Conservation (phyloP, 2,329 filamentous ascomycete genomes). For the Incumbomyces delicatus region DNA sequence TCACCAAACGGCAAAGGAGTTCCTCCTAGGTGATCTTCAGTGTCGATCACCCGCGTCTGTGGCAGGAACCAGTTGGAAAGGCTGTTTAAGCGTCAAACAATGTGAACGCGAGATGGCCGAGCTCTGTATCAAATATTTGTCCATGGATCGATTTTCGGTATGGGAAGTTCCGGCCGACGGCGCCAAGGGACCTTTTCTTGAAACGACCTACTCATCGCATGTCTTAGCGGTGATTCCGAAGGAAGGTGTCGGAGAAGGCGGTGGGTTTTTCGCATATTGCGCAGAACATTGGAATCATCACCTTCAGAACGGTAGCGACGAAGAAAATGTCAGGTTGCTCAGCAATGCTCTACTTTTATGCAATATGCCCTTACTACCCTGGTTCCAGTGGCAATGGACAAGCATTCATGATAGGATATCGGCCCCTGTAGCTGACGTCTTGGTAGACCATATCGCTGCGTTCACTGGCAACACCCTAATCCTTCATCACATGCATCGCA, state of each 20-base stretch:
- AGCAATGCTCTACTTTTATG: not conserved
- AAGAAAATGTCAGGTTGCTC: not conserved
- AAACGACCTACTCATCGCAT: too few species aligned
- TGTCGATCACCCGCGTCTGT: slow-evolving; percentile 7
- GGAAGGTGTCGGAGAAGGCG: not conserved
- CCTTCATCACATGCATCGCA: not conserved
- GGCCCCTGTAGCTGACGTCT: not conserved
- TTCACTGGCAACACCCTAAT: not conserved
- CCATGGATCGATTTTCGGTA: too few species aligned
- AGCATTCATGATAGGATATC: not conserved
- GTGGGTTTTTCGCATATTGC: not conserved
- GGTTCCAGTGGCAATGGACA: not conserved
- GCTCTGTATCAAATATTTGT: not conserved
- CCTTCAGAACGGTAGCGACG: not conserved
- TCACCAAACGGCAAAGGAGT: slow-evolving; percentile 25
- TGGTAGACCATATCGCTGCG: not conserved
- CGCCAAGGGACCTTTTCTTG: not conserved
- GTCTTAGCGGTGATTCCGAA: not conserved
- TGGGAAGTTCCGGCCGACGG: not conserved
- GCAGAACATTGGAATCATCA: not conserved
- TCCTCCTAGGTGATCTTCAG: slow-evolving; percentile 12
- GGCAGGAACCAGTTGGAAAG: not conserved
- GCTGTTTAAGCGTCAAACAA: not conserved
- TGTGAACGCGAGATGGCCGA: slow-evolving; percentile 1
- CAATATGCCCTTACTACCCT: not conserved